A percentile compares a stretch with the other conserved stretches of the same genome.
Evolutionary conservation across 2,329 filamentous ascomycete species (phyloP).

Genomic region (Metarhizium sp.): DNA sequence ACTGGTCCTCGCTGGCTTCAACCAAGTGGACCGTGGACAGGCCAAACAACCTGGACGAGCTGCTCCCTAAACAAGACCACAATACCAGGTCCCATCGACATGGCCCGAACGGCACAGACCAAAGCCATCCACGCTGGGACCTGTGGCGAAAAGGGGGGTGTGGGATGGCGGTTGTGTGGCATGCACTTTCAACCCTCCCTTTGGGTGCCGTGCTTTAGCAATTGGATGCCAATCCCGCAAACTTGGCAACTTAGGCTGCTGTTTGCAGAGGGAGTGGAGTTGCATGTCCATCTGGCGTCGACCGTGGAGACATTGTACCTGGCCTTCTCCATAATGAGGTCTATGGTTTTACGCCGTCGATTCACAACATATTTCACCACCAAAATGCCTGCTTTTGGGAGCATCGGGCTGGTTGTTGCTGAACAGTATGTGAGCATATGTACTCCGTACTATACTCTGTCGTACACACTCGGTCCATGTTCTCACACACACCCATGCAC

Average conservation of each 20-base stretch:
- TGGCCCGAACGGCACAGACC: not conserved
- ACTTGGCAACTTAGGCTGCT: not conserved
- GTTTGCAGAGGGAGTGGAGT: not conserved
- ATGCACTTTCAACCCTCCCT: constrained; percentile 1
- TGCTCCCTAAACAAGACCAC: not conserved
- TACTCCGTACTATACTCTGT: too few species aligned
- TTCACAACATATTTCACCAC: not conserved
- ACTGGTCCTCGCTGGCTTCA: not conserved
- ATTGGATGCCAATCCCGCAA: not conserved
- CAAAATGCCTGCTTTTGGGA: too few species aligned
- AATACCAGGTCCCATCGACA: constrained; percentile 2
- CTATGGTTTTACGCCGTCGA: not conserved
- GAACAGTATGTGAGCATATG: too few species aligned
- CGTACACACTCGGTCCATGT: too few species aligned
- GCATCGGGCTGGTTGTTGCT: too few species aligned
- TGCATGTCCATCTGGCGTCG: not conserved
- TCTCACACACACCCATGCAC: not conserved
- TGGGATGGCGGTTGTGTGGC: not conserved
- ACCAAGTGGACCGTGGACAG: constrained; percentile 8
- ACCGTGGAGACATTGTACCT: not conserved
- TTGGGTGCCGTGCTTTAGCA: not conserved
- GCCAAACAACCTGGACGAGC: constrained; percentile 1
- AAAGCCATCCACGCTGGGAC: not conserved
- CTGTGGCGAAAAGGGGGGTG: not conserved
- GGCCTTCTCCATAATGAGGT: not conserved